A percentile compares a stretch with the other conserved stretches of the same genome.
phyloP scores from a whole-genome alignment of 768 basidiomycete species.

The Amanita pseudoporphyria region DNA sequence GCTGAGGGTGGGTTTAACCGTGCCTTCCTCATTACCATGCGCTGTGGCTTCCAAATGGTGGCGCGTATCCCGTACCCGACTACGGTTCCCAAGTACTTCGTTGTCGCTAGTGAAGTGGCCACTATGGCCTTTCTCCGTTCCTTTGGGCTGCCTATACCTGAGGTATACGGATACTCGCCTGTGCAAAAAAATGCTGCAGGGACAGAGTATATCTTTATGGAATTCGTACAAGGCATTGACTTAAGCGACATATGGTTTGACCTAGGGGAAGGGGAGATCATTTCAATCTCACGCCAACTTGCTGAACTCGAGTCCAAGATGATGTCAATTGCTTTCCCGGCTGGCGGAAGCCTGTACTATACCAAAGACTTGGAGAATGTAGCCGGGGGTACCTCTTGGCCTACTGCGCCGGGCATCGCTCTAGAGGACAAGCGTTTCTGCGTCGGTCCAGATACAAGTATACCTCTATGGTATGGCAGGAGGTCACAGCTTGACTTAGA shows the following conservation, averaged over 20 bases:
- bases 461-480: constrained; percentile 40
- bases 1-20: constrained; percentile 36
- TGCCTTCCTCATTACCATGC: constrained; percentile 28
- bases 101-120: constrained; percentile 41
- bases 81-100: constrained; percentile 26
- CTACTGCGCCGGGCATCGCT: constrained; percentile 25
- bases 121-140: constrained; percentile 32
- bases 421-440: constrained; percentile 29
- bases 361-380: constrained; percentile 33
- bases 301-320: constrained; percentile 35
- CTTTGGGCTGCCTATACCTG: constrained; percentile 29
- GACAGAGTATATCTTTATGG: constrained; percentile 38
- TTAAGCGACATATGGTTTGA: constrained; percentile 31
- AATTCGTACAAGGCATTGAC: constrained; percentile 29
- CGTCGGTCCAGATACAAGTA: no score
- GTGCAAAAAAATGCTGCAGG: constrained; percentile 27
- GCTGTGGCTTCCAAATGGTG: constrained; percentile 25
- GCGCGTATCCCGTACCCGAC: constrained; percentile 32
- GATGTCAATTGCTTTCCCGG: constrained; percentile 40
- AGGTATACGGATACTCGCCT: constrained; percentile 34
- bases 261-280: constrained; percentile 27
- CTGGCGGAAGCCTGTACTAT: constrained; percentile 43
- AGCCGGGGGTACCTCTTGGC: no score
- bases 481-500: no score
- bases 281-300: constrained; percentile 35